These are phyloP conservation scores for Ogataea nitratoaversa DNA, from an alignment of 805 yeast genomes.

Conservation along the genomic window DNA sequence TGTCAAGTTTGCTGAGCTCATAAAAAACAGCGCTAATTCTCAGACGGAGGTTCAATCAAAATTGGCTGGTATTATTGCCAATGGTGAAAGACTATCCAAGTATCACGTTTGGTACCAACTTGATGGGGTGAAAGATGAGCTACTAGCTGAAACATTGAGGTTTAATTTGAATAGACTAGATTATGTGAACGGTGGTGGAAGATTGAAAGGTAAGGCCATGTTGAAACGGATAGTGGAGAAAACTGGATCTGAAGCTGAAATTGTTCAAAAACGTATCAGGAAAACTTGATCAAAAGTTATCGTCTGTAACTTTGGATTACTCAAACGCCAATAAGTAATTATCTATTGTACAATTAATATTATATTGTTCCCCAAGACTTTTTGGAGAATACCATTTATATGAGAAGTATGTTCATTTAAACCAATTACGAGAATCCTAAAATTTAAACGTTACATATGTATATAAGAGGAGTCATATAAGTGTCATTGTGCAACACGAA, in stretches of 20 bases:
- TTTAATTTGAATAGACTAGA: constrained; percentile 43
- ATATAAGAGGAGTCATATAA: no score
- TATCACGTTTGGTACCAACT: constrained; percentile 80
- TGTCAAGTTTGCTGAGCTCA: constrained; percentile 54
- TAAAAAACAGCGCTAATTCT: constrained; percentile 61
- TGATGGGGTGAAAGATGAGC: constrained; percentile 69
- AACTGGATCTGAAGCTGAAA: constrained; percentile 21
- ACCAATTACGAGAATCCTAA: no score
- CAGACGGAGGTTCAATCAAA: constrained; percentile 48
- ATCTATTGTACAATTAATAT: no score
- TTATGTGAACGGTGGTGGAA: constrained; percentile 32
- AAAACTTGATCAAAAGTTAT: no score
- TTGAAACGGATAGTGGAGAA: constrained; percentile 28
- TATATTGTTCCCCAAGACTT: no score
- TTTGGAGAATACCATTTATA: no score
- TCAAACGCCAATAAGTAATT: no score
- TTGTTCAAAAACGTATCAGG: constrained; percentile 15
- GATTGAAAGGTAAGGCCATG: constrained; percentile 31
- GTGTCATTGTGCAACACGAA: no score
- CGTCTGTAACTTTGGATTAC: no score
- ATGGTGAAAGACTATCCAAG: constrained; percentile 57
- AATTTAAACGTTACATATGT: no score
- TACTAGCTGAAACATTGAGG: constrained; percentile 60
- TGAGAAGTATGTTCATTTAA: no score
- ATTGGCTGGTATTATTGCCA: constrained; percentile 58